Evolutionary conservation across 1,284 basidiomycete species (phyloP), one percentile per base, ranked within the genome.

Genomic region (Microbotryum lychnidis-dioicae): DNA sequence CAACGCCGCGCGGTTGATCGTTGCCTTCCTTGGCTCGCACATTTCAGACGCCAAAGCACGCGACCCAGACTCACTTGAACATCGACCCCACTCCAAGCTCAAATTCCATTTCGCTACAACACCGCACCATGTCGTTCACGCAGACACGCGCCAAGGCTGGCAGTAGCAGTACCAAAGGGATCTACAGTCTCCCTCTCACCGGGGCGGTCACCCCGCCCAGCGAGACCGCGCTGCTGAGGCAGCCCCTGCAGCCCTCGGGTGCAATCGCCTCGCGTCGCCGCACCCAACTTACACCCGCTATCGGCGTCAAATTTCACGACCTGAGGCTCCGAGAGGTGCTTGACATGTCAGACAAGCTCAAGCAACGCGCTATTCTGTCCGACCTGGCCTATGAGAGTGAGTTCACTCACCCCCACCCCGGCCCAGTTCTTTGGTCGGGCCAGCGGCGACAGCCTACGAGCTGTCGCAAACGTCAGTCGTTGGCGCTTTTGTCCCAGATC

Each of bases 331-430:
- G 45, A 23, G 57, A 67, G 23, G 33, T 64, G 5, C 55, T 67
- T 44, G 27, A 47, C 21, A 21, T 64, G 16, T 55, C 56, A 6
- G 63, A 64, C 48, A 58, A 64, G 23, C 21, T 33, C 45, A 37
- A 49, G 21, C 56, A 59, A 51, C 49, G 50, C n/a, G 65, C 50
- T 3, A 37, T 64, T 4, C 18, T 67, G 14, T 25, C 50, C 33
- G 65, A 64, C 29, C 37, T 67, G 20, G 62, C 65, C 8, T 67
- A 67, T 46, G 21, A 57, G 9, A 64, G 62, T 67, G 49, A 56
- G 63, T 62, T 20, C 37, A 27, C n/a, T 10, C 29, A 6, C 14
- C 9, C 27, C 23, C 52, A 23, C 56, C 20, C 49, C 16, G 9
- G 23, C 49, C 27, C 25, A 9, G 7, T 14, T 20, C 8, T 14